Evolutionary conservation across 2,329 filamentous ascomycete genomes (phyloP).

Genomic region (Neurospora sp.): DNA sequence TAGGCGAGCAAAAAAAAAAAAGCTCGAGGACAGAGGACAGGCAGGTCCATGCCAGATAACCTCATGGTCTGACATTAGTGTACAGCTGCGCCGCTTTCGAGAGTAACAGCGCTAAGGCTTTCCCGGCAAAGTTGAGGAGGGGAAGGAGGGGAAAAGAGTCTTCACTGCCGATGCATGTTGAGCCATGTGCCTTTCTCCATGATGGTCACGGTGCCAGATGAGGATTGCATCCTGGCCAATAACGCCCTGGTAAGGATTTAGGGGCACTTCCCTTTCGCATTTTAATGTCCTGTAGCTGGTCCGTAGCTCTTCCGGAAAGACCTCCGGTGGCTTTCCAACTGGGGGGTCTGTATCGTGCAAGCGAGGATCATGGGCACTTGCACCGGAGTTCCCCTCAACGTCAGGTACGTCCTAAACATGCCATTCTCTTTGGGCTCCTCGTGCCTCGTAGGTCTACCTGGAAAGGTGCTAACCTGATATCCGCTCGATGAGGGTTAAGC

Average conservation of each 20-base stretch:
- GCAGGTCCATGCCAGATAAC: background rate
- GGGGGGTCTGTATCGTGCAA: background rate
- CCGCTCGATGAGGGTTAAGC: background rate
- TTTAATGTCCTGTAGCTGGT: background rate
- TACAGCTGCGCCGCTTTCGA: background rate
- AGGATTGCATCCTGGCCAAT: background rate
- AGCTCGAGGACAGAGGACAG: background rate
- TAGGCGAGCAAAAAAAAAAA: background rate
- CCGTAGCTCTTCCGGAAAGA: background rate
- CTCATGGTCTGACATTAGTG: background rate
- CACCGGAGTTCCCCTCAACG: background rate
- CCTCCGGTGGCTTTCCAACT: background rate
- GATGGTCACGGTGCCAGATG: background rate
- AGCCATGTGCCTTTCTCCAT: background rate
- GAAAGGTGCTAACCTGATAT: background rate
- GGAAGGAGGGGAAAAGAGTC: background rate
- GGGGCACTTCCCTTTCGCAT: background rate
- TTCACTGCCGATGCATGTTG: background rate
- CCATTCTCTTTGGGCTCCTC: background rate
- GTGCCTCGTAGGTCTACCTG: background rate
- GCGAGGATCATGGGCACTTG: background rate
- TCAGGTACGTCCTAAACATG: background rate
- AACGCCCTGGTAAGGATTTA: background rate
- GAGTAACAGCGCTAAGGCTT: background rate
- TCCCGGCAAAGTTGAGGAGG: background rate